phyloP scores from a whole-genome alignment of 2,329 filamentous ascomycete species.

The Atkinsonella texensis region DNA sequence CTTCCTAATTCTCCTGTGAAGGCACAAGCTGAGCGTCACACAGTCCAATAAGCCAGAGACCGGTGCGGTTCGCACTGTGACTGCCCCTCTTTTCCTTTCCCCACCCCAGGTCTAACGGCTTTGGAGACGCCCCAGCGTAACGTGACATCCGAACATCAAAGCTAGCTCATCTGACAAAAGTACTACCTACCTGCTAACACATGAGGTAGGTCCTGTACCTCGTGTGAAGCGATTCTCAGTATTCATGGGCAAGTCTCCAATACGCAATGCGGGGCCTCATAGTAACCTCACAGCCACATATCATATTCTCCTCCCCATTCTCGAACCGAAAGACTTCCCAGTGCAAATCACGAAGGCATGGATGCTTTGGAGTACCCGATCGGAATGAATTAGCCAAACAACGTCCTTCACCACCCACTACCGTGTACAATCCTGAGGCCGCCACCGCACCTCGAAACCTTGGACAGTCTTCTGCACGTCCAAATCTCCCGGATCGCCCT shows the following conservation, averaged over 20 bases:
- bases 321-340: neutral
- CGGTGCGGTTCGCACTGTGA: neutral
- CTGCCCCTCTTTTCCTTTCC: neutral
- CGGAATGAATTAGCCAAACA: neutral
- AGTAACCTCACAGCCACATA: too few relatives aligned
- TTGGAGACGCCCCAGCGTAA: conserved; percentile 3
- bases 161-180: neutral
- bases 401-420: neutral
- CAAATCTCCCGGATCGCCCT: conserved; percentile 77
- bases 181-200: too few relatives aligned
- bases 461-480: conserved; percentile 71
- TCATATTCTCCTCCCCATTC: neutral
- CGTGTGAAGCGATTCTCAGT: neutral
- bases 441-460: conserved; percentile 63
- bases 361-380: neutral
- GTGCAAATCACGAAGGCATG: neutral
- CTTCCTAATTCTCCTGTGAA: neutral
- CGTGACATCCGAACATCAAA: conserved; percentile 4
- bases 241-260: neutral
- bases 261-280: neutral
- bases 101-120: neutral
- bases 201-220: too few relatives aligned
- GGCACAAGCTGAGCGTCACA: neutral
- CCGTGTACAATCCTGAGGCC: neutral
- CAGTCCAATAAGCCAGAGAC: neutral